Conservation (phyloP, 2,329 filamentous ascomycete genomes). For the Gliomastix tumulicola region DNA sequence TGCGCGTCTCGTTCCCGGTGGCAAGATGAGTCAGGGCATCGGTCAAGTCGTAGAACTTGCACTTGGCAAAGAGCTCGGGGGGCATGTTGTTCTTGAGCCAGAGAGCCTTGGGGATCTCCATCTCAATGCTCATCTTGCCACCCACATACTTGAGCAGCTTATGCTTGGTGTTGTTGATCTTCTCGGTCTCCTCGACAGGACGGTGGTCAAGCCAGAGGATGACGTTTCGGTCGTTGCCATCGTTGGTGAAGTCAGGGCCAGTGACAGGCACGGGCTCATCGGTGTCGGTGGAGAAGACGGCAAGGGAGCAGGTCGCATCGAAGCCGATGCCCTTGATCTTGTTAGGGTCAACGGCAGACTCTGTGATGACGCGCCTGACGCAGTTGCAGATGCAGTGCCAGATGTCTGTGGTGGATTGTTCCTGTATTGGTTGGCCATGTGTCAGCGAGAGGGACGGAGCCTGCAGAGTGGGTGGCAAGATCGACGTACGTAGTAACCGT, state of each 20-base stretch:
- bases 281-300: constrained; percentile 83
- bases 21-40: constrained; percentile 93
- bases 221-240: constrained; percentile 84
- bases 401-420: constrained; percentile 97
- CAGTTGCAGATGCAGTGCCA: constrained; percentile 92
- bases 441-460: background rate
- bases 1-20: constrained; percentile 84
- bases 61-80: constrained; percentile 77
- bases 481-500: constrained; percentile 61
- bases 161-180: constrained; percentile 89
- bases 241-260: constrained; percentile 69
- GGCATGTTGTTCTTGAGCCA: constrained; percentile 99
- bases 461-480: background rate
- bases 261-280: constrained; percentile 90
- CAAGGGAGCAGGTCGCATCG: constrained; percentile 95
- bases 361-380: constrained; percentile 72
- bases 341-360: constrained; percentile 70
- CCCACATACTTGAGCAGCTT: constrained; percentile 93
- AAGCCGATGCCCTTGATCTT: constrained; percentile 89
- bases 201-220: constrained; percentile 97
- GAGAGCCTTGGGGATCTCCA: constrained; percentile 97
- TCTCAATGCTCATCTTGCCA: constrained; percentile 97
- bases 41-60: constrained; percentile 94
- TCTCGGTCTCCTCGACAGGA: constrained; percentile 80
- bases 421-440: constrained; percentile 48